Base-by-base conservation (phyloP, 2,329 filamentous ascomycete genomes). In the Cercospora citrullina region DNA sequence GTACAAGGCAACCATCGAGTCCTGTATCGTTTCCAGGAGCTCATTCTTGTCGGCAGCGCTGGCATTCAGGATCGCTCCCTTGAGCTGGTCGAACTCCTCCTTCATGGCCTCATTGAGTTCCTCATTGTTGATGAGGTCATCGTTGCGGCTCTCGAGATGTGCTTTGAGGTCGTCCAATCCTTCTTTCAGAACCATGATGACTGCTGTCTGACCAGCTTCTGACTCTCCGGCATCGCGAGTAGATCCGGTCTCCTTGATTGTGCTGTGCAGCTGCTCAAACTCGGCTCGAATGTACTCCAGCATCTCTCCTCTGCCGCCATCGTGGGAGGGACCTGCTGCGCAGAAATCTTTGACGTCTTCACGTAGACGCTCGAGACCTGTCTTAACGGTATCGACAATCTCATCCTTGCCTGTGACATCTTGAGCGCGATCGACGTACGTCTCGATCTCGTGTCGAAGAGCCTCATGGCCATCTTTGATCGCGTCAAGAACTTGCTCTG, bases 381-480 rank as follows among this genome's bases (percentile, higher is more conserved):
- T 84, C 14, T 87, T 82, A 64, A 94, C 84, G 31, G 85, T 86
- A 36, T 92, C 89, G 75, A 94, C 86, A 66, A 95, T 90, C 69
- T 95, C 91, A 72, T 94, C 90, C 68, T 94, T 92, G 21, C 87
- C 87, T 1, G 89, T 85, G 1, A 87, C 85, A 68, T 91, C 91
- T 16, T 88, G 85, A 7, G 89, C 87, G 58, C 88, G 89, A 74
- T 94, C 89, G 67, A 95, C 89, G 72, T 96, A 96, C 53, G 83
- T 84, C 76, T 97, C 92, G 64, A 98, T 91, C 67, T 96, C 91
- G 12, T 84, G 81, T 10, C 93, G 89, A 6, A 98, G 86, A 72
- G 87, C 90, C 72, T 96, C 93, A 14, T 97, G 85, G 0, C 93
- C 93, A 76, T 96, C 92, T 73, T 93, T 94, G 53, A 96, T 90